Percentiles rank a stretch among this genome's conserved stretches.
These are phyloP conservation scores for Cutaneotrichosporon curvatum DNA, from an alignment of 1,284 basidiomycete species.

Conservation along the genomic window DNA sequence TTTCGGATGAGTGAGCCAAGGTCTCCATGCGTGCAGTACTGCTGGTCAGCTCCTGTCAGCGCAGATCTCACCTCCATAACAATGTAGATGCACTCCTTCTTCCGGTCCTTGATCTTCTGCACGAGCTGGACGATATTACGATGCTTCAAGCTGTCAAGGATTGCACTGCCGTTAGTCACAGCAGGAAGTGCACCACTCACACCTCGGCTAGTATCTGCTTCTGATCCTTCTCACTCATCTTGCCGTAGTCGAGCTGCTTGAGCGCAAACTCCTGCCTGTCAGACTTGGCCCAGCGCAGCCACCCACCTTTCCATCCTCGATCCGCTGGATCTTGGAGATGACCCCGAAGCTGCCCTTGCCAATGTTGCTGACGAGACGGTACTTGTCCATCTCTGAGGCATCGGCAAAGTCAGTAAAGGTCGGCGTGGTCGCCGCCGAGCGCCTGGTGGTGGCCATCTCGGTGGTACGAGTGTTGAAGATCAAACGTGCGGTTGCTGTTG, in stretches of 20 bases:
- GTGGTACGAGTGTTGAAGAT: neutral
- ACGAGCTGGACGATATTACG: constrained; percentile 72
- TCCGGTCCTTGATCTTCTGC: constrained; percentile 69
- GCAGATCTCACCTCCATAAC: constrained; percentile 66
- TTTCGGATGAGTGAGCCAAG: constrained; percentile 72
- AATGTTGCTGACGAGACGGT: constrained; percentile 82
- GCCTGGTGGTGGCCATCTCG: constrained; percentile 5
- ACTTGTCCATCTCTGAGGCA: constrained; percentile 57
- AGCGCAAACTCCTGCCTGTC: constrained; percentile 67
- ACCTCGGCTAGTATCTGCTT: constrained; percentile 98
- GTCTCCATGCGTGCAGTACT: constrained; percentile 89
- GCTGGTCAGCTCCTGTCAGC: constrained; percentile 11
- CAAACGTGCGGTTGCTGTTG: neutral
- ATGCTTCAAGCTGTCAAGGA: constrained; percentile 87
- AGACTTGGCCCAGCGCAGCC: neutral
- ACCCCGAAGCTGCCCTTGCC: constrained; percentile 97
- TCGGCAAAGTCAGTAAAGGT: constrained; percentile 28
- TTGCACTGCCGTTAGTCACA: constrained; percentile 60
- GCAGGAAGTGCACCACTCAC: constrained; percentile 51
- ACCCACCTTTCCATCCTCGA: constrained; percentile 74
- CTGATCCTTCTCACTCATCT: constrained; percentile 84
- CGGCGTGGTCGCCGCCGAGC: constrained; percentile 5
- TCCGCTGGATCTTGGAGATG: constrained; percentile 83
- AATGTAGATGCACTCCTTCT: constrained; percentile 85
- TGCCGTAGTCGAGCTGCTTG: constrained; percentile 92